These are phyloP conservation scores for Malassezia equina DNA, from an alignment of 1,284 basidiomycete species.

Conservation along the genomic window DNA sequence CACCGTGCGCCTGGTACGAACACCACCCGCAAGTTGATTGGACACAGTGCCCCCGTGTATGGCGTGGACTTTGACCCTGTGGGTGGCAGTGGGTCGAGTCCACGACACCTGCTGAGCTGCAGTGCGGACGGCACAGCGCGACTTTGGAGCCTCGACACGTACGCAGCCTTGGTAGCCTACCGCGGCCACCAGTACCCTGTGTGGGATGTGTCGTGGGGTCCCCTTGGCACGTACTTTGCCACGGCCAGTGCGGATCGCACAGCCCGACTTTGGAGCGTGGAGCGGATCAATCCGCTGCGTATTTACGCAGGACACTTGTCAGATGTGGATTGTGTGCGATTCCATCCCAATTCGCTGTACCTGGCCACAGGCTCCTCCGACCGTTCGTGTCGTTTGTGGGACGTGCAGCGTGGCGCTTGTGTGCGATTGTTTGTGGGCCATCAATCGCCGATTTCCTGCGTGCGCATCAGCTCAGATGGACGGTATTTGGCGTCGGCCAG, in stretches of 20 bases:
- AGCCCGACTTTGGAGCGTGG: conserved; percentile 90
- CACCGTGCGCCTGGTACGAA: conserved; percentile 23
- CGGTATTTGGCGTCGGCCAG: conserved; percentile 75
- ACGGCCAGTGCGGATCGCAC: conserved; percentile 87
- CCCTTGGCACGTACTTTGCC: conserved; percentile 95
- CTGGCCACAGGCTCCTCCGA: conserved; percentile 94
- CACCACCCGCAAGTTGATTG: conserved; percentile 69
- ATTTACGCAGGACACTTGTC: conserved; percentile 93
- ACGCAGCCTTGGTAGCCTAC: conserved; percentile 84
- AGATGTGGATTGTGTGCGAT: conserved; percentile 90
- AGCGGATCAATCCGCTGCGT: conserved; percentile 72
- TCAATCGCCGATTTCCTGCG: conserved; percentile 72
- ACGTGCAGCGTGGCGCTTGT: conserved; percentile 88
- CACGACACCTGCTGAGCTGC: conserved; percentile 75
- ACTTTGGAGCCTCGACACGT: conserved; percentile 91
- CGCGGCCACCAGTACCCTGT: conserved; percentile 93
- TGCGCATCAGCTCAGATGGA: conserved; percentile 87
- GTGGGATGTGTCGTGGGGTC: conserved; percentile 98
- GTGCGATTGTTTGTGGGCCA: conserved; percentile 93
- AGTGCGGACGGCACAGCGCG: conserved; percentile 88
- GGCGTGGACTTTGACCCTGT: conserved; percentile 85
- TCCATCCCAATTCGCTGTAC: conserved; percentile 96
- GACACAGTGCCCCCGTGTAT: conserved; percentile 93
- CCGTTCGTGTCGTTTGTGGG: conserved; percentile 90
- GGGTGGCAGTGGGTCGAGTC: conserved; percentile 71